Percentiles rank a stretch among this genome's conserved stretches.
phyloP scores from a whole-genome alignment of 805 yeast genomes.

The Ogataea nakhonphanomensis region DNA sequence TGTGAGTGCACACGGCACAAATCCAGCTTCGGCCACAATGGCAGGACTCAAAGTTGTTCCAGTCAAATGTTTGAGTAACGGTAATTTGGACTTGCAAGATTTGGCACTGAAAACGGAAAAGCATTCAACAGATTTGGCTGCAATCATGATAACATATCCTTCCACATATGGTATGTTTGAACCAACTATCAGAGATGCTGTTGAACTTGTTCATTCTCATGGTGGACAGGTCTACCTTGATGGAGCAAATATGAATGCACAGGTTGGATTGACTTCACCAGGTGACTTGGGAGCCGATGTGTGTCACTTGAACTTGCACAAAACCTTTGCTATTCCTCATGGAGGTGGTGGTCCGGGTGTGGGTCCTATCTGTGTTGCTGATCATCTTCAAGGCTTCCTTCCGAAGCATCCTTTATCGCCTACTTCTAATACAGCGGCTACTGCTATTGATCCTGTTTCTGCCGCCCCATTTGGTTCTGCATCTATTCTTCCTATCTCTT shows the following conservation, averaged over 20 bases:
- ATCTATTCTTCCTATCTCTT: slow-evolving; percentile 86
- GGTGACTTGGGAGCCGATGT: slow-evolving; percentile 98
- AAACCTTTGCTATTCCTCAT: slow-evolving; percentile 96
- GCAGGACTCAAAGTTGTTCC: slow-evolving; percentile 92
- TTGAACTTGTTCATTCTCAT: slow-evolving; percentile 73
- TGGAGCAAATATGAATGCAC: slow-evolving; percentile 99
- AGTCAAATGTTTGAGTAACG: slow-evolving; percentile 80
- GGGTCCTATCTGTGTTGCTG: slow-evolving; percentile 93
- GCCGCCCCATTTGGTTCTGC: slow-evolving; percentile 98
- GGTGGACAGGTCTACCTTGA: slow-evolving; percentile 98
- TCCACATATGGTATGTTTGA: slow-evolving; percentile 96
- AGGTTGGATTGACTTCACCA: slow-evolving; percentile 94
- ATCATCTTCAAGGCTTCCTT: slow-evolving; percentile 73
- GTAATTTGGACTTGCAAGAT: slow-evolving; percentile 81
- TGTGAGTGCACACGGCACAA: slow-evolving; percentile 96
- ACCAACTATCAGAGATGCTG: slow-evolving; percentile 82
- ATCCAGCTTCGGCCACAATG: slow-evolving; percentile 98
- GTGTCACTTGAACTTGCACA: slow-evolving; percentile 94
- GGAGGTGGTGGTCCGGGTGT: slow-evolving; percentile 99
- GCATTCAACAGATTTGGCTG: slow-evolving; percentile 71
- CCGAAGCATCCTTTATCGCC: slow-evolving; percentile 73
- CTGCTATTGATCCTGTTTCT: slow-evolving; percentile 70
- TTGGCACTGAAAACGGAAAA: slow-evolving; percentile 67
- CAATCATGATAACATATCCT: slow-evolving; percentile 95
- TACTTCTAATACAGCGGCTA: slow-evolving; percentile 41